phyloP scores from a whole-genome alignment of 2,329 filamentous ascomycete species.

The Colletotrichum echinochloae region DNA sequence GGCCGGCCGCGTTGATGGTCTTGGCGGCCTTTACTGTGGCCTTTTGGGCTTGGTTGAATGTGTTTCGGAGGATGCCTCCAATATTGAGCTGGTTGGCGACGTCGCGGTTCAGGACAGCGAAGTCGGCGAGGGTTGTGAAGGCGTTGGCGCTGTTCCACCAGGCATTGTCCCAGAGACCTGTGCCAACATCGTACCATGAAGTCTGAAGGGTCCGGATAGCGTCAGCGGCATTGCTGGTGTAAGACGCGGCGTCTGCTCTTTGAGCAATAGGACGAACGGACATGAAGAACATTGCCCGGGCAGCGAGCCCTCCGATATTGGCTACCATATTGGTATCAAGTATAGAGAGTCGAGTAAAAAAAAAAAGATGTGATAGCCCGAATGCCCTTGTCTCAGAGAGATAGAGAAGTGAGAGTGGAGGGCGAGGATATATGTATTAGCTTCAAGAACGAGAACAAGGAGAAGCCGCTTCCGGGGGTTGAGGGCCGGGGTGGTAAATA shows the following conservation, averaged over 20 bases:
- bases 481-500: conserved; percentile 32
- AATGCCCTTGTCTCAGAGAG: conserved; percentile 1
- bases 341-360: conserved; percentile 17
- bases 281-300: conserved; percentile 40
- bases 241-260: conserved; percentile 42
- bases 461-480: conserved; percentile 16
- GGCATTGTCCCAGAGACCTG: conserved; percentile 72
- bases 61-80: conserved; percentile 56
- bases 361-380: conserved; percentile 5
- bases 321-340: conserved; percentile 39
- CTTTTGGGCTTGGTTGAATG: conserved; percentile 59
- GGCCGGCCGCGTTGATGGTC: conserved; percentile 50
- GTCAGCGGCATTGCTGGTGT: conserved; percentile 49
- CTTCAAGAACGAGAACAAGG: conserved; percentile 18
- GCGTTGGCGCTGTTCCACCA: conserved; percentile 83
- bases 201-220: conserved; percentile 62
- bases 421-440: conserved; percentile 36
- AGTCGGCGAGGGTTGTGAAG: conserved; percentile 72
- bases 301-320: conserved; percentile 39
- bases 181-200: conserved; percentile 69
- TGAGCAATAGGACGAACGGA: conserved; percentile 36
- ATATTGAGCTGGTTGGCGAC: conserved; percentile 54
- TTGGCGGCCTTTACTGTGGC: conserved; percentile 54
- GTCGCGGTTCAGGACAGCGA: conserved; percentile 51
- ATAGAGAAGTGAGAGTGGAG: conserved; percentile 9